These are phyloP conservation scores for Epichloe sp. DNA, from an alignment of 2,329 filamentous ascomycete species.

Conservation along the genomic window DNA sequence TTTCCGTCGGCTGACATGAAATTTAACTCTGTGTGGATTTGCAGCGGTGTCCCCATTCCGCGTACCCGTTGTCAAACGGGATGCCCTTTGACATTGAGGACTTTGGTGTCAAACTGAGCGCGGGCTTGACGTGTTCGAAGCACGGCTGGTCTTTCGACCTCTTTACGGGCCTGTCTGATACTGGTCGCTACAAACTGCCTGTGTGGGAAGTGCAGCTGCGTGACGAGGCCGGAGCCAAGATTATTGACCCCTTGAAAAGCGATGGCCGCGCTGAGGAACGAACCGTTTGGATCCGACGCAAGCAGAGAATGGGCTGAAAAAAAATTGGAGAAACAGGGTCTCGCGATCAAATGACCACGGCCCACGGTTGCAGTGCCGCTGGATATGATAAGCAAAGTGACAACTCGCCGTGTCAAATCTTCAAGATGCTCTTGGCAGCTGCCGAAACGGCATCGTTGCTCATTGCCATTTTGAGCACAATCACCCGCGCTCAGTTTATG, in stretches of 20 bases:
- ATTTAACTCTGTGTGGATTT: too few relatives aligned
- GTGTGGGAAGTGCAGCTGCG: constrained; percentile 52
- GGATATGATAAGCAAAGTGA: too few relatives aligned
- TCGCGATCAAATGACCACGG: neutral
- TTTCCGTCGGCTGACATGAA: too few relatives aligned
- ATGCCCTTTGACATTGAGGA: constrained; percentile 59
- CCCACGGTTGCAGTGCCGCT: neutral
- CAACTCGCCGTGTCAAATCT: too few relatives aligned
- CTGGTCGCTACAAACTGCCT: constrained; percentile 46
- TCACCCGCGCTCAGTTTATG: too few relatives aligned
- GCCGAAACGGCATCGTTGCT: neutral
- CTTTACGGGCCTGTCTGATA: constrained; percentile 47
- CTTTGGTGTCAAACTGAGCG: constrained; percentile 50
- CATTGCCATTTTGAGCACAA: too few relatives aligned
- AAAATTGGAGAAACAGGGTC: neutral
- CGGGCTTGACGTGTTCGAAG: constrained; percentile 53
- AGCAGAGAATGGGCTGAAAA: constrained; percentile 22
- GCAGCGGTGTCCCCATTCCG: constrained; percentile 54
- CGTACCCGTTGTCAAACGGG: constrained; percentile 51
- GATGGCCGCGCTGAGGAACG: constrained; percentile 8
- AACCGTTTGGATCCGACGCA: constrained; percentile 32
- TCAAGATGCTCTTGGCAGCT: neutral
- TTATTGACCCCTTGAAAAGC: constrained; percentile 1
- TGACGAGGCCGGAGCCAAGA: neutral
- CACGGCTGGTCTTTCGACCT: constrained; percentile 62